Base-by-base conservation (phyloP, 257 asterid genomes). In the Solanum medicagineum region DNA sequence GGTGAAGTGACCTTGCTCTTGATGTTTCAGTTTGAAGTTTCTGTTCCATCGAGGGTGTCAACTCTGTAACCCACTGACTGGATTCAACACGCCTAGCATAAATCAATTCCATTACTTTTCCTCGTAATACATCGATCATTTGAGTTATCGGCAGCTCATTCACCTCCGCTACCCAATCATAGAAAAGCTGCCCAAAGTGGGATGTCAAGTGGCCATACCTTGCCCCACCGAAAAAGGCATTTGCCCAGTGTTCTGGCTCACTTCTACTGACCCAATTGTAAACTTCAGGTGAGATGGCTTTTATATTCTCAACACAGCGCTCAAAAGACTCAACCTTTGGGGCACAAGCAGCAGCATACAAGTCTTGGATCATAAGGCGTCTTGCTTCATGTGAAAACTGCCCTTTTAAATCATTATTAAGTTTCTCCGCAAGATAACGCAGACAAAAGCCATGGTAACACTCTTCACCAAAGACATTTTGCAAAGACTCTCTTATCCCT, bases 341-440 rank as follows among this genome's bases (percentile, higher is more conserved):
- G 44, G 98, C 98, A 80, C 89, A 88, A 54, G 98, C 99, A 90
- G 99, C 98, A 69, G 97, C 93, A 68, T 91, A 92, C 85, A 96
- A 90, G 92, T 96, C 98, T 85, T 96, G 97, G 88, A 93, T 93
- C 99, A 96, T 92, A 83, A 96, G 96, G 57, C 98, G 98, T 53
- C 99, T 95, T 10, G 99, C 99, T 91, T 96, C 99, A 85, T 96
- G 98, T 71, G 99, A 96, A 89, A 94, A 94, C 86, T 94, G 98
- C n/a, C 97, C 97, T 90, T 94, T 93, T 63, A 96, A 90, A 87
- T 95, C 99, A 83, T 92, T 95, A 84, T 94, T 96, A 49, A 96
- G 98, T 89, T 93, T 96, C 92, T 96, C 98, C 12, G 98, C 95
- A 26, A 96, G 96, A 87, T 92, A 95, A 20, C 98, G 96, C 49